Percentiles rank a stretch among this genome's conserved stretches.
Evolutionary conservation across 805 yeast genomes (phyloP).

Genomic region (Ogataea methylovora): DNA sequence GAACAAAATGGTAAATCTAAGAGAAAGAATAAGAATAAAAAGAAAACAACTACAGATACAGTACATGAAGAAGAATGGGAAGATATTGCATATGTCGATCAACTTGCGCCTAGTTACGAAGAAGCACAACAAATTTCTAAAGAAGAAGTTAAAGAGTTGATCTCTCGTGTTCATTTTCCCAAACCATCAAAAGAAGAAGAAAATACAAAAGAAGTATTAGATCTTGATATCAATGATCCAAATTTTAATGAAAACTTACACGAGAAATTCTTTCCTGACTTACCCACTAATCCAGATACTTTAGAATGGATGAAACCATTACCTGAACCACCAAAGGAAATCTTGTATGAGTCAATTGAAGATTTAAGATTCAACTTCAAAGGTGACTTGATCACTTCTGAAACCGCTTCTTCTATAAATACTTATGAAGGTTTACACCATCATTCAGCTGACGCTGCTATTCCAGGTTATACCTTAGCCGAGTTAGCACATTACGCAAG

Average conservation of each 20-base stretch:
- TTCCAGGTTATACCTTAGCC: constrained; percentile 86
- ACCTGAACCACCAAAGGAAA: constrained; percentile 33
- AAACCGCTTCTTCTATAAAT: constrained; percentile 7
- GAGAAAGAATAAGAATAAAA: not conserved
- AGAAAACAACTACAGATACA: constrained; percentile 1
- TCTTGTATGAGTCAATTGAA: constrained; percentile 45
- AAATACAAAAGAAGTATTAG: constrained; percentile 23
- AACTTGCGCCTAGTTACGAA: constrained; percentile 40
- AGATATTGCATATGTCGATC: constrained; percentile 43
- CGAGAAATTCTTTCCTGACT: constrained; percentile 80
- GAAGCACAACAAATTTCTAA: constrained; percentile 30
- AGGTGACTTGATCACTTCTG: constrained; percentile 58
- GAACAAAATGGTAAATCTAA: constrained; percentile 1
- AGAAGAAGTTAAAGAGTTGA: constrained; percentile 23
- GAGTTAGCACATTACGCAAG: constrained; percentile 77
- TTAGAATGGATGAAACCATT: constrained; percentile 85
- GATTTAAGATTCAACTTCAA: constrained; percentile 84
- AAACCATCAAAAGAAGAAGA: constrained; percentile 33
- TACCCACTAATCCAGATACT: constrained; percentile 75
- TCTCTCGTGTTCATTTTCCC: constrained; percentile 59
- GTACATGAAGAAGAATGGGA: constrained; percentile 35
- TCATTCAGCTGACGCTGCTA: constrained; percentile 79
- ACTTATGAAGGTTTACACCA: constrained; percentile 70
- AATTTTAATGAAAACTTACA: constrained; percentile 72
- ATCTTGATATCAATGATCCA: constrained; percentile 62